A percentile compares a stretch with the other conserved stretches of the same genome.
Evolutionary conservation across 345 rosid genomes (phyloP).

Genomic region (Mallotus nudiflorus): DNA sequence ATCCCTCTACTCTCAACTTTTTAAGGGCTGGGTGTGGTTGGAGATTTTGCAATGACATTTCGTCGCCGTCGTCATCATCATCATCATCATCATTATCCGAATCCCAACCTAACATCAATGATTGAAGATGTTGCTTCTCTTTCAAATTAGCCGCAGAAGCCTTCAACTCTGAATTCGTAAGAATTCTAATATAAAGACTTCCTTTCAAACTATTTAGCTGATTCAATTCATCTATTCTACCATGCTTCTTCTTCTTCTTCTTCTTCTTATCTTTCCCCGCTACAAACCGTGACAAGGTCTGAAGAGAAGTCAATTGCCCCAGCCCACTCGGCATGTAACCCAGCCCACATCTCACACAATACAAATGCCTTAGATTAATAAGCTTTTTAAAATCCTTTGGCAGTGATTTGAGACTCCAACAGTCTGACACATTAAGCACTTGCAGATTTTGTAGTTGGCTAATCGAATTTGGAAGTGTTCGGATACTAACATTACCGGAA

Average conservation of each 20-base stretch:
- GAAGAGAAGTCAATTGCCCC: constrained; percentile 12
- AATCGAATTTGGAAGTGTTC: constrained; percentile 18
- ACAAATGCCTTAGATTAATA: constrained; percentile 11
- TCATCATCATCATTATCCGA: no score
- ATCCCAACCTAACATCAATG: neutral
- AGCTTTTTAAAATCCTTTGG: neutral
- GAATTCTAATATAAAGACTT: neutral
- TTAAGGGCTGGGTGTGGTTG: constrained; percentile 1
- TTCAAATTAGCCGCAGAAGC: no score
- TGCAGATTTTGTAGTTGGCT: no score
- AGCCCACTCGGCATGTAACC: constrained; percentile 8
- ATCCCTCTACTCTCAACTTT: neutral
- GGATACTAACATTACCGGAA: constrained; percentile 3
- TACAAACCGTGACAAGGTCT: neutral
- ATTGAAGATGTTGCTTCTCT: no score
- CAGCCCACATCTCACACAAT: neutral
- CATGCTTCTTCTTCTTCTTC: neutral
- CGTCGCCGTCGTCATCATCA: neutral
- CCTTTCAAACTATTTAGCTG: constrained; percentile 8
- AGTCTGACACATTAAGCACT: constrained; percentile 6
- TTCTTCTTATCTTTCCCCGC: neutral
- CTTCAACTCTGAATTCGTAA: no score
- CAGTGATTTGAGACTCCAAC: neutral
- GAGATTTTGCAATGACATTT: neutral
- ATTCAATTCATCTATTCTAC: neutral